phyloP scores from a whole-genome alignment of 495 filamentous ascomycete species.

The Filosporella fistucella region DNA sequence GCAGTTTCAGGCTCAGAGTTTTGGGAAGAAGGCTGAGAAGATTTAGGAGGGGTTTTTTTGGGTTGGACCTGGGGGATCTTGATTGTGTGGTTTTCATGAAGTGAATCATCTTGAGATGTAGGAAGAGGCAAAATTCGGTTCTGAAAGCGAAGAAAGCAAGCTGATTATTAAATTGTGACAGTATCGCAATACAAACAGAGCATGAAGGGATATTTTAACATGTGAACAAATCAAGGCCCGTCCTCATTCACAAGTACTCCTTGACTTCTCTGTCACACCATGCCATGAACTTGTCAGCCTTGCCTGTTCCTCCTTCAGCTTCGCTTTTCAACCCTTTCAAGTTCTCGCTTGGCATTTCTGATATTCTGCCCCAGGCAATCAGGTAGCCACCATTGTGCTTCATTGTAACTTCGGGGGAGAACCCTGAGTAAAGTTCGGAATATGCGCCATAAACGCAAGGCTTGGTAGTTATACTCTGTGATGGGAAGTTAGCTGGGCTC shows the following conservation, averaged over 20 bases:
- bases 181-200: too few species aligned
- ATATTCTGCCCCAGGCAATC: slow-evolving; percentile 29
- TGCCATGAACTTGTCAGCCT: slow-evolving; percentile 27
- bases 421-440: slow-evolving; percentile 38
- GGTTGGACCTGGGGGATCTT: too few species aligned
- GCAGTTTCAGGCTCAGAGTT: too few species aligned
- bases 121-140: too few species aligned
- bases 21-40: too few species aligned
- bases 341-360: slow-evolving; percentile 19
- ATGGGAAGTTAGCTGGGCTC: not conserved
- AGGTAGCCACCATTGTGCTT: slow-evolving; percentile 18
- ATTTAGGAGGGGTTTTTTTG: too few species aligned
- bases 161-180: too few species aligned
- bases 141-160: too few species aligned
- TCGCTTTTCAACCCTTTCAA: slow-evolving; percentile 12
- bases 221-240: too few species aligned
- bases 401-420: slow-evolving; percentile 33
- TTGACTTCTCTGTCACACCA: slow-evolving; percentile 19
- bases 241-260: slow-evolving; percentile 7
- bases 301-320: slow-evolving; percentile 24
- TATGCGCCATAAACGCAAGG: slow-evolving; percentile 35
- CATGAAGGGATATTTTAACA: too few species aligned
- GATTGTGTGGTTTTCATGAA: too few species aligned
- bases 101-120: too few species aligned
- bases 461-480: slow-evolving; percentile 9